These are phyloP conservation scores for Termitomyces sp. DNA, from an alignment of 768 basidiomycete genomes.

Conservation along the genomic window DNA sequence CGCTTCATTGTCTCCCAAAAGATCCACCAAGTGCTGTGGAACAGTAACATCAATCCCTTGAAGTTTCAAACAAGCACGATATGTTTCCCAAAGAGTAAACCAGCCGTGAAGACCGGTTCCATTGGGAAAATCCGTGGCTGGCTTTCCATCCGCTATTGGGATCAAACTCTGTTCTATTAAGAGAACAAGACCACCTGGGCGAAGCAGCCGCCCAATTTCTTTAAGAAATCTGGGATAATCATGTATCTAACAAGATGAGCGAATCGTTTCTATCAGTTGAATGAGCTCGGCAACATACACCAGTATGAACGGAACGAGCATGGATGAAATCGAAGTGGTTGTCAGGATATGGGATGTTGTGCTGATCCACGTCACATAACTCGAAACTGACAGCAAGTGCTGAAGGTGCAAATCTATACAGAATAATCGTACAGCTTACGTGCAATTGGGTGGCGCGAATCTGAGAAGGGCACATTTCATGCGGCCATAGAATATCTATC, in stretches of 20 bases:
- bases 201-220: conserved; percentile 60
- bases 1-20: conserved; percentile 14
- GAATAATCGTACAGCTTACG: background rate
- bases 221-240: conserved; percentile 22
- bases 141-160: conserved; percentile 42
- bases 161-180: conserved; percentile 56
- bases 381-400: conserved; percentile 46
- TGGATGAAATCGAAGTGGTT: conserved; percentile 64
- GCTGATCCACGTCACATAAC: conserved; percentile 60
- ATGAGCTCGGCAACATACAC: conserved; percentile 33
- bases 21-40: conserved; percentile 45
- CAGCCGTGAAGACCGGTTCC: conserved; percentile 45
- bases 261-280: background rate
- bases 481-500: background rate
- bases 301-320: conserved; percentile 62
- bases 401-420: background rate
- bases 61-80: conserved; percentile 45
- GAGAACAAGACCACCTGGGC: conserved; percentile 65
- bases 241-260: background rate
- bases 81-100: conserved; percentile 60
- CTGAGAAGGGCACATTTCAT: background rate
- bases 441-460: background rate
- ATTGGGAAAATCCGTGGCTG: conserved; percentile 21
- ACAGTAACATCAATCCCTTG: conserved; percentile 53
- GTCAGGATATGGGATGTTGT: conserved; percentile 57